phyloP scores from a whole-genome alignment of 2,329 filamentous ascomycete species.

The Magnaporthiopsis incrustans region DNA sequence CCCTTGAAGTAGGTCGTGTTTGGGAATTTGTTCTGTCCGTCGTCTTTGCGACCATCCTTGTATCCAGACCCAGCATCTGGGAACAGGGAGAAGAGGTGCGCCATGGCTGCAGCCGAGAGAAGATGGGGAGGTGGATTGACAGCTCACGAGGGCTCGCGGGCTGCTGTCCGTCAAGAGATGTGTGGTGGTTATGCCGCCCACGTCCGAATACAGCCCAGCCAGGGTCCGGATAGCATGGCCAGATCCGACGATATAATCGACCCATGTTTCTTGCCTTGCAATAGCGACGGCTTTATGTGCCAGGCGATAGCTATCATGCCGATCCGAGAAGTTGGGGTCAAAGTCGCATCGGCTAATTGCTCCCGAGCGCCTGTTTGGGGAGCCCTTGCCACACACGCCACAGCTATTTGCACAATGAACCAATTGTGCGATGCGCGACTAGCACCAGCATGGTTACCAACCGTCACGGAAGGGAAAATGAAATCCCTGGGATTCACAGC shows the following conservation, averaged over 20 bases:
- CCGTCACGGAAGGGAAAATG: no score
- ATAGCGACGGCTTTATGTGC: neutral
- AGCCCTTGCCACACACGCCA: no score
- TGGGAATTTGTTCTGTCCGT: slow-evolving; percentile 14
- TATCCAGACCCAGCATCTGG: slow-evolving; percentile 15
- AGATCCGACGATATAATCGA: neutral
- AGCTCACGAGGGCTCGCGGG: neutral
- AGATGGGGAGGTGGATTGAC: neutral
- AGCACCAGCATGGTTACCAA: no score
- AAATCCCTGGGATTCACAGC: no score
- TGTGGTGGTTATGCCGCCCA: neutral
- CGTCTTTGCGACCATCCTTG: slow-evolving; percentile 12
- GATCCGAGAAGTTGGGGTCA: neutral
- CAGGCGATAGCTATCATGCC: neutral
- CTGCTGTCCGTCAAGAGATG: neutral
- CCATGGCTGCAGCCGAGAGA: slow-evolving; percentile 10
- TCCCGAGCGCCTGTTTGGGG: neutral
- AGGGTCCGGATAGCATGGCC: neutral
- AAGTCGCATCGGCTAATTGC: neutral
- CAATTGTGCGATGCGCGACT: no score
- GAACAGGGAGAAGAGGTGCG: slow-evolving; percentile 15
- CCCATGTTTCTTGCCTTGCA: neutral
- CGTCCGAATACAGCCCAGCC: no score
- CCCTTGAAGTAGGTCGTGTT: slow-evolving; percentile 12
- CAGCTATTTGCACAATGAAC: no score